Evolutionary conservation across 306 rosid species (phyloP).

Genomic region (Vigna trinervia): DNA sequence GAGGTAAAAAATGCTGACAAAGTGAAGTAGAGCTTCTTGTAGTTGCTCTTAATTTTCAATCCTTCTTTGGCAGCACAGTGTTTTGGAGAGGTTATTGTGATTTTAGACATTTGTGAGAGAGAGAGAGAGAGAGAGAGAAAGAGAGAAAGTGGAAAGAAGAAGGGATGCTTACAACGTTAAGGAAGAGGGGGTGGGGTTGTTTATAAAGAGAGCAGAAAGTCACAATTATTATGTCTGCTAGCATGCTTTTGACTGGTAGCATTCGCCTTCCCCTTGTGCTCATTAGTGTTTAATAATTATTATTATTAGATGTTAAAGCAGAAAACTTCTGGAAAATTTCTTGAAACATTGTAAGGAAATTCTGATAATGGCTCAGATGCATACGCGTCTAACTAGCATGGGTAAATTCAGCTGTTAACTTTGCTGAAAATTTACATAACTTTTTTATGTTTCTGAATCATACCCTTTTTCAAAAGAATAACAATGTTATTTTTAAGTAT

Average conservation of each 20-base stretch:
- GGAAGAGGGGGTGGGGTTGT: conserved; percentile 48
- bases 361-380: background rate
- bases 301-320: conserved; percentile 11
- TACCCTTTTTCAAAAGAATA: background rate
- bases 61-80: conserved; percentile 74
- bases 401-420: background rate
- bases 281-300: conserved; percentile 2
- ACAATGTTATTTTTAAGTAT: background rate
- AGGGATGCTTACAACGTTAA: conserved; percentile 53
- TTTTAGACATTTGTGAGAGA: conserved; percentile 70
- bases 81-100: conserved; percentile 68
- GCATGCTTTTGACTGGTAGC: conserved; percentile 57
- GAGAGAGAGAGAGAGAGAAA: background rate
- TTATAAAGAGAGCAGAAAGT: conserved; percentile 52
- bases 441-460: background rate
- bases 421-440: conserved; percentile 8
- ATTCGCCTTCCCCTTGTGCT: conserved; percentile 28
- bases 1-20: conserved; percentile 64
- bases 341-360: background rate
- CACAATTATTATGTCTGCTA: conserved; percentile 51
- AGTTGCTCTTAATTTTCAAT: conserved; percentile 51
- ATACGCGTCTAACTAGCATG: background rate
- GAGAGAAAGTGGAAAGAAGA: background rate
- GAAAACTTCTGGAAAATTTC: background rate
- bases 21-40: conserved; percentile 64